A percentile compares a stretch with the other conserved stretches of the same genome.
Conservation (phyloP, 768 basidiomycete genomes). For the Rhizopogon vesiculosus region DNA sequence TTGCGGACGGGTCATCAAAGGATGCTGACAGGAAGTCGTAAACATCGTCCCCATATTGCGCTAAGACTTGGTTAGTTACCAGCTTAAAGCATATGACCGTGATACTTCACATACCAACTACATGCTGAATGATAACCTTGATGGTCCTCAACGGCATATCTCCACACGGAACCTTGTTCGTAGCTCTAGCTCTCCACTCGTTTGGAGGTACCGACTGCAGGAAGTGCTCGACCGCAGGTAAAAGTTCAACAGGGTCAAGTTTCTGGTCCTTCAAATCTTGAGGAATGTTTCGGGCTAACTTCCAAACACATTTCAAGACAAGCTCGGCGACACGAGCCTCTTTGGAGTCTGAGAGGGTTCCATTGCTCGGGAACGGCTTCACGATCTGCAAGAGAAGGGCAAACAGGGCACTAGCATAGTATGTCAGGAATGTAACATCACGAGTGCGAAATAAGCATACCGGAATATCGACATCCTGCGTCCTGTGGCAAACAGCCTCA, state of each 20-base stretch:
- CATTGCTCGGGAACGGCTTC: slow-evolving; percentile 76
- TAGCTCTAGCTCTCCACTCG: slow-evolving; percentile 91
- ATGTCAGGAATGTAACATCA: slow-evolving; percentile 7
- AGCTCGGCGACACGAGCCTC: slow-evolving; percentile 90
- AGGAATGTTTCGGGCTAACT: slow-evolving; percentile 90
- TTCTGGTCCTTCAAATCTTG: slow-evolving; percentile 79
- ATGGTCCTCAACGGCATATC: slow-evolving; percentile 98
- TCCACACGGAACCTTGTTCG: slow-evolving; percentile 88
- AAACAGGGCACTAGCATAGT: slow-evolving; percentile 50
- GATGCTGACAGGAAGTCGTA: slow-evolving; percentile 88
- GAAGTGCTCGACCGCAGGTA: slow-evolving; percentile 92
- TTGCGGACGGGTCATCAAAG: slow-evolving; percentile 96
- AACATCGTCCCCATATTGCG: slow-evolving; percentile 82
- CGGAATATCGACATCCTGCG: slow-evolving; percentile 88
- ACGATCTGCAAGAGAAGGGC: slow-evolving; percentile 76
- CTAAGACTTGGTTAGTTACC: slow-evolving; percentile 31
- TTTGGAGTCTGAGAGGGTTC: slow-evolving; percentile 68
- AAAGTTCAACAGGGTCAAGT: slow-evolving; percentile 83
- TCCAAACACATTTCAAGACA: slow-evolving; percentile 96
- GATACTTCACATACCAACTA: slow-evolving; percentile 69
- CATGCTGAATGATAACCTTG: slow-evolving; percentile 97
- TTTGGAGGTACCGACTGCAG: slow-evolving; percentile 90
- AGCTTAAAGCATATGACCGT: background rate
- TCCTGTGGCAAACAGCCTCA: slow-evolving; percentile 88
- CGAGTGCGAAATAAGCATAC: slow-evolving; percentile 37